A percentile compares a stretch with the other conserved stretches of the same genome.
Conservation (phyloP, 1,284 basidiomycete species). For the Malassezia sympodialis region DNA sequence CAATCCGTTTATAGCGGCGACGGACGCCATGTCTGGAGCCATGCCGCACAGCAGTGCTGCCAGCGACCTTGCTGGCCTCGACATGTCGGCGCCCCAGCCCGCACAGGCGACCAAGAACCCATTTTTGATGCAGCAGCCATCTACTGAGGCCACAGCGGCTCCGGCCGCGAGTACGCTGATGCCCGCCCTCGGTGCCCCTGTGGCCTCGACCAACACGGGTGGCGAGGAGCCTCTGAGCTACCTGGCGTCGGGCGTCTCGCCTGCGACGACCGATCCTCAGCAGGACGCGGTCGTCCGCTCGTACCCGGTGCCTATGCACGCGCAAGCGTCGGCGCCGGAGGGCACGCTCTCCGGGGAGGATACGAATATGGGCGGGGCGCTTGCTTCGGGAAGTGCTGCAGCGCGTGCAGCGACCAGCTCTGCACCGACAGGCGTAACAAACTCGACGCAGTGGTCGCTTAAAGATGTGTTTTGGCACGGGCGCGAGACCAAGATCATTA, state of each 20-base stretch:
- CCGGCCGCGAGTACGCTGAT: neutral
- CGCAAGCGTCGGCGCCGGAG: neutral
- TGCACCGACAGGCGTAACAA: neutral
- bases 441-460: slow-evolving; percentile 29
- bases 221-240: neutral
- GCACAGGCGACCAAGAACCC: slow-evolving; percentile 1
- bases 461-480: slow-evolving; percentile 35
- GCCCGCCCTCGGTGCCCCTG: neutral
- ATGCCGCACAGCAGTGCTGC: neutral
- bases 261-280: neutral
- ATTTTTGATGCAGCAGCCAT: slow-evolving; percentile 10
- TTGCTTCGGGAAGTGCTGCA: no score
- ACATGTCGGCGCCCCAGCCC: neutral
- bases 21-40: neutral
- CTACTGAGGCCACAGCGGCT: neutral
- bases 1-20: neutral
- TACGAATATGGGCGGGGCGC: no score
- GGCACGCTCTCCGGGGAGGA: no score
- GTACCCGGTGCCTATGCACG: neutral
- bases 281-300: neutral
- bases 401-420: neutral
- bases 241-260: neutral
- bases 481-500: slow-evolving; percentile 29
- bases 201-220: neutral
- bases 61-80: neutral